Conservation (phyloP, 306 rosid genomes). For the Astragalus glycyphyllos region DNA sequence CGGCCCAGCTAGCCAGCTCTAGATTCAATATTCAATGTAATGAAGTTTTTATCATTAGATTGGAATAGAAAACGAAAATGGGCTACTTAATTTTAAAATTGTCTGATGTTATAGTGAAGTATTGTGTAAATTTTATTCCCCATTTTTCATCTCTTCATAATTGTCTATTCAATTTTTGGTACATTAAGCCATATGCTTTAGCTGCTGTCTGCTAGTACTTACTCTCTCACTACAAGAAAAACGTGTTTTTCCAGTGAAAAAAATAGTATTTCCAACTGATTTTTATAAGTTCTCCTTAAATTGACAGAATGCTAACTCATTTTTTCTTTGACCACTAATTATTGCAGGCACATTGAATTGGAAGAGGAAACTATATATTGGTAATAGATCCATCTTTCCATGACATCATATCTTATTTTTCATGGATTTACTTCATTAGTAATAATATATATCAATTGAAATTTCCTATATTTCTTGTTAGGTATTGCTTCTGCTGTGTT, state of each 20-base stretch:
- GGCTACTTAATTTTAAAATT: not conserved
- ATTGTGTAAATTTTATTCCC: not conserved
- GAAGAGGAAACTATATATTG: conserved; percentile 15
- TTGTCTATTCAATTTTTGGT: conserved; percentile 13
- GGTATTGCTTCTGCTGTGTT: conserved; percentile 25
- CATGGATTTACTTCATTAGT: not conserved
- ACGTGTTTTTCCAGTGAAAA: no score
- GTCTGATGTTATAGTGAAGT: not conserved
- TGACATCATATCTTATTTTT: not conserved
- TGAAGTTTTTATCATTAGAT: no score
- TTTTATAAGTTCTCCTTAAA: conserved; percentile 23
- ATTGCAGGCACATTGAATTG: conserved; percentile 13
- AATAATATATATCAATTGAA: conserved; percentile 1
- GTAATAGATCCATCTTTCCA: conserved; percentile 48
- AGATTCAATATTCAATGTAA: no score
- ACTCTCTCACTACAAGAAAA: no score
- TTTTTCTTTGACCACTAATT: conserved; percentile 17
- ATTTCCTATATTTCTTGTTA: conserved; percentile 32
- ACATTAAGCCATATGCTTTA: not conserved
- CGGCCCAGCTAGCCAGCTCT: no score
- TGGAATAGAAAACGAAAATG: no score
- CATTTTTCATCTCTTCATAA: conserved; percentile 13
- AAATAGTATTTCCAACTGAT: no score
- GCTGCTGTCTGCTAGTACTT: not conserved
- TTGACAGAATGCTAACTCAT: conserved; percentile 30